Evolutionary conservation across 129 eudicot species (phyloP).

Genomic region (Saussurea involucrata): DNA sequence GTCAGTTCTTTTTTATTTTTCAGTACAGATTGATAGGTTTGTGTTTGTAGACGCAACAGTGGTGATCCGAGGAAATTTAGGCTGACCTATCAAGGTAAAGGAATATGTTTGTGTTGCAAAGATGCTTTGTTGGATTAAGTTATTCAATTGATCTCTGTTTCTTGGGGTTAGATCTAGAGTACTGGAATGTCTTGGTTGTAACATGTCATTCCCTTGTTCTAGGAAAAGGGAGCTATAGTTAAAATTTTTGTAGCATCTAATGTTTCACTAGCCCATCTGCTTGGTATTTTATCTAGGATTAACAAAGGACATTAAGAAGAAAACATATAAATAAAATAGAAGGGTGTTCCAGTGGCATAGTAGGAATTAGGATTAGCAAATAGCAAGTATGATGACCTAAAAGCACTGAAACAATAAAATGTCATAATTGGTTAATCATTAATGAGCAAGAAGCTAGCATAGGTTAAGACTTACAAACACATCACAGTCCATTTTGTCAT

Average conservation of each 20-base stretch:
- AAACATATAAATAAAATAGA: not conserved
- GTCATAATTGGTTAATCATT: no score
- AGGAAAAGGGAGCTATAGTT: not conserved
- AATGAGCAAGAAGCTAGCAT: not conserved
- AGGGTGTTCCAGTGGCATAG: not conserved
- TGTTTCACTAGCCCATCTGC: not conserved
- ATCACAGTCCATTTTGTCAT: not conserved
- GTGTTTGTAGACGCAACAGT: conserved; percentile 4
- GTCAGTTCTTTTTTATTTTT: not conserved
- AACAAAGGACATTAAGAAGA: not conserved
- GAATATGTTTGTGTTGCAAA: conserved; percentile 16
- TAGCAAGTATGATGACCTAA: not conserved
- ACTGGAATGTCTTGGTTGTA: conserved; percentile 13
- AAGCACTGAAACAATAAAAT: not conserved
- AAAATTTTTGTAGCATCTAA: not conserved
- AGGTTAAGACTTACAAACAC: not conserved
- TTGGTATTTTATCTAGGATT: not conserved
- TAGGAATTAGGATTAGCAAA: not conserved
- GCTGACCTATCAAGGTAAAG: not conserved
- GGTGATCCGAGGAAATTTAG: conserved; percentile 14
- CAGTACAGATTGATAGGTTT: not conserved
- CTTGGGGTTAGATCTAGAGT: conserved; percentile 20
- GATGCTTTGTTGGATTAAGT: not conserved
- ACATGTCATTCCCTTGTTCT: not conserved
- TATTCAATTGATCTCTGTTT: conserved; percentile 5